A percentile compares a stretch with the other conserved stretches of the same genome.
Evolutionary conservation across 306 rosid genomes (phyloP).

Genomic region (Calophaca sinica): DNA sequence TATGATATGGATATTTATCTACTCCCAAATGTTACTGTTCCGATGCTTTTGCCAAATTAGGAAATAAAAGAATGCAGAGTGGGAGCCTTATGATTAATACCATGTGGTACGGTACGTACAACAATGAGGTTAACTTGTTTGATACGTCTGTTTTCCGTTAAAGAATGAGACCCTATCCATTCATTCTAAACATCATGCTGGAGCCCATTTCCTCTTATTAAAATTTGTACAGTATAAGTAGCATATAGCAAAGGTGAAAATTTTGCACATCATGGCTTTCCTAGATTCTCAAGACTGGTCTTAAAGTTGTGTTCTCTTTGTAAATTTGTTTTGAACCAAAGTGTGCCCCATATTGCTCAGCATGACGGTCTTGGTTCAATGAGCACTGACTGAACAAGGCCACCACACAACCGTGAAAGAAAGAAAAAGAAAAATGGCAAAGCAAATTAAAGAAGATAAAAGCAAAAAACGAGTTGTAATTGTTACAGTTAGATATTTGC

Average conservation of each 20-base stretch:
- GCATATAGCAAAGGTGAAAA: slow-evolving; percentile 38
- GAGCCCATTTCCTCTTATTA: slow-evolving; percentile 50
- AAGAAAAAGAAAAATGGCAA: slow-evolving; percentile 52
- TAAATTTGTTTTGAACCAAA: slow-evolving; percentile 51
- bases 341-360: slow-evolving; percentile 50
- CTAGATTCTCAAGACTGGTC: slow-evolving; percentile 74
- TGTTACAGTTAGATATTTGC: slow-evolving; percentile 50
- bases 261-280: slow-evolving; percentile 45
- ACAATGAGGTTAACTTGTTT: slow-evolving; percentile 41
- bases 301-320: slow-evolving; percentile 62
- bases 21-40: slow-evolving; percentile 7
- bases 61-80: slow-evolving; percentile 44
- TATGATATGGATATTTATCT: background rate
- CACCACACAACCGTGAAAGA: slow-evolving; percentile 50
- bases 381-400: slow-evolving; percentile 49
- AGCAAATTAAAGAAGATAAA: slow-evolving; percentile 63
- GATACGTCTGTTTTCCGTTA: slow-evolving; percentile 41
- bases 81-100: slow-evolving; percentile 50
- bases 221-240: slow-evolving; percentile 36
- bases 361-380: slow-evolving; percentile 39
- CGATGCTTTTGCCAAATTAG: slow-evolving; percentile 46
- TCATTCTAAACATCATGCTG: slow-evolving; percentile 43
- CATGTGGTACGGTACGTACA: slow-evolving; percentile 68
- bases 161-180: slow-evolving; percentile 35
- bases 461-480: slow-evolving; percentile 47